phyloP scores from a whole-genome alignment of 2,329 filamentous ascomycete species.

The Neonectria sp. region DNA sequence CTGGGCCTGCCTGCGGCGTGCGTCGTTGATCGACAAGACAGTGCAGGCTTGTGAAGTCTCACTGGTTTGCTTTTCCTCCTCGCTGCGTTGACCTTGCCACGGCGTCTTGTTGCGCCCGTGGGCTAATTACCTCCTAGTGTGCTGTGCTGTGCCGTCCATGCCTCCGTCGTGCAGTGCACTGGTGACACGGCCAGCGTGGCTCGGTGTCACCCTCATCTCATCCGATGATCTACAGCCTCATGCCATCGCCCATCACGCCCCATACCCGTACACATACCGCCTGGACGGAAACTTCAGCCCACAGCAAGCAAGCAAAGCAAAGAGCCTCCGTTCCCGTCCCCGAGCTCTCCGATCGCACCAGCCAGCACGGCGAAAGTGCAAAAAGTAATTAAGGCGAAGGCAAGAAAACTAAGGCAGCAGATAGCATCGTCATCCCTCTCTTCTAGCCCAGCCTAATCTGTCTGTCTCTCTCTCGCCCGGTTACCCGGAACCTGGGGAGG shows the following conservation, averaged over 20 bases:
- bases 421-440: background rate
- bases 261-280: background rate
- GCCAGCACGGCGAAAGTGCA: background rate
- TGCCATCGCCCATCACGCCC: background rate
- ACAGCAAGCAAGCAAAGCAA: background rate
- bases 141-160: too few relatives aligned
- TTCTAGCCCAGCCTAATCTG: too few relatives aligned
- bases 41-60: background rate
- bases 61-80: background rate
- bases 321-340: background rate
- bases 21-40: constrained; percentile 5
- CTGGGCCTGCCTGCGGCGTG: background rate
- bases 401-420: background rate
- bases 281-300: background rate
- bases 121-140: background rate
- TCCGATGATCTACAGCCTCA: background rate
- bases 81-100: constrained; percentile 4
- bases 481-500: background rate
- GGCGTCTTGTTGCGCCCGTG: constrained; percentile 18
- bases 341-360: background rate
- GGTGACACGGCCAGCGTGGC: background rate
- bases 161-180: background rate
- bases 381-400: background rate
- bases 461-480: background rate
- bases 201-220: background rate